These are phyloP conservation scores for Podila minutissima DNA, from an alignment of 192 early-diverging fungal genomes.

Conservation along the genomic window DNA sequence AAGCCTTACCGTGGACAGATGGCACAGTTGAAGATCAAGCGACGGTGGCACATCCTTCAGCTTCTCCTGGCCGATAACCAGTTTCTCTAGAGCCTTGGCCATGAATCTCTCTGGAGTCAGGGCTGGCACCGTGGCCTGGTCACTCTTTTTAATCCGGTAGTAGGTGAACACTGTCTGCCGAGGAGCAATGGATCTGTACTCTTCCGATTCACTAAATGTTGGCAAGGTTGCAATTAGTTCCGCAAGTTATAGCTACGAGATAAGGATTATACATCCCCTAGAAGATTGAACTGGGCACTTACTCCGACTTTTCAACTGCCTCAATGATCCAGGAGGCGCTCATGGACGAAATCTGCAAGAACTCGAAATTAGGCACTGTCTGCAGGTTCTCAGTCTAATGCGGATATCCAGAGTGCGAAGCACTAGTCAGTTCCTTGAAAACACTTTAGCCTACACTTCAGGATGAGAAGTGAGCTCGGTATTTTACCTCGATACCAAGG, in stretches of 20 bases:
- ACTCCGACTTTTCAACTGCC: constrained; percentile 59
- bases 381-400: constrained; percentile 81
- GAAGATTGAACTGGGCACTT: not conserved
- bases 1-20: constrained; percentile 58
- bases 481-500: constrained; percentile 85
- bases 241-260: not conserved
- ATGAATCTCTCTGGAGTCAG: constrained; percentile 60
- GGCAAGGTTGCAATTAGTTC: constrained; percentile 5
- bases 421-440: too few species aligned
- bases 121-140: not conserved
- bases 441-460: too few species aligned
- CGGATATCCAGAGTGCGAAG: not conserved
- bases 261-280: too few species aligned
- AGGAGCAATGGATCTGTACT: constrained; percentile 54
- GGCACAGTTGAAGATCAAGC: constrained; percentile 56
- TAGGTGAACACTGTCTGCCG: constrained; percentile 67
- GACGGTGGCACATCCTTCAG: constrained; percentile 53
- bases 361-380: constrained; percentile 62
- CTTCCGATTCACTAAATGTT: constrained; percentile 50
- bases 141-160: constrained; percentile 55
- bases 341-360: constrained; percentile 74
- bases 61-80: constrained; percentile 54
- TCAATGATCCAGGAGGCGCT: constrained; percentile 79
- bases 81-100: constrained; percentile 53
- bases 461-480: too few species aligned